phyloP scores from a whole-genome alignment of 495 filamentous ascomycete species.

The Aspergillus incahuasiensis region DNA sequence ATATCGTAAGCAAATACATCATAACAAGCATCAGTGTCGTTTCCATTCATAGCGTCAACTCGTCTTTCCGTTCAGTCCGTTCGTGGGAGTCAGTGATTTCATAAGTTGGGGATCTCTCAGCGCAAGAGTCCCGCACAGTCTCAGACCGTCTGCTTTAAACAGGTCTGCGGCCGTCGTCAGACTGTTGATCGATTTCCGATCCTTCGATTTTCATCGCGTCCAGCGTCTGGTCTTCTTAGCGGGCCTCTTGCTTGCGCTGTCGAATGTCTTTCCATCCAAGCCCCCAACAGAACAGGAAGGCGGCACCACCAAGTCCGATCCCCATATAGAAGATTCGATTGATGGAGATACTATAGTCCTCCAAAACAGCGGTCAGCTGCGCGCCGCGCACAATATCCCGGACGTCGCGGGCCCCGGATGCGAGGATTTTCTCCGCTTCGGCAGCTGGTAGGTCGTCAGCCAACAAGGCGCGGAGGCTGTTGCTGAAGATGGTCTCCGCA shows the following conservation, averaged over 20 bases:
- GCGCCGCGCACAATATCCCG: conserved; percentile 37
- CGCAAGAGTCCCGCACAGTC: too few relatives aligned
- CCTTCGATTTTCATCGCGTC: too few relatives aligned
- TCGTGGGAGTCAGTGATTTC: too few relatives aligned
- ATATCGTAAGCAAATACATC: background rate
- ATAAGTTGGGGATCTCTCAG: too few relatives aligned
- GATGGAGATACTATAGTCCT: conserved; percentile 45
- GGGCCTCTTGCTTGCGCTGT: background rate
- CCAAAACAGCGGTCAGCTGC: conserved; percentile 45
- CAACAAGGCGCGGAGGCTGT: background rate
- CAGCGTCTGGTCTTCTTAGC: background rate
- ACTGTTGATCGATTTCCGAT: too few relatives aligned
- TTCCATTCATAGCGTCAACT: background rate
- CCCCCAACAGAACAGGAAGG: background rate
- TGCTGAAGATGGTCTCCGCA: background rate
- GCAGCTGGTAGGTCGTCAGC: conserved; percentile 24
- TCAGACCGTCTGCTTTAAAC: too few relatives aligned
- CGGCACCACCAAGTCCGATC: background rate
- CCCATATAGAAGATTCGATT: conserved; percentile 12
- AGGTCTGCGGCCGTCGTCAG: too few relatives aligned
- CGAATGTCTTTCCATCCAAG: conserved; percentile 13
- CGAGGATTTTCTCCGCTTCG: background rate
- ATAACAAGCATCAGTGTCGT: background rate
- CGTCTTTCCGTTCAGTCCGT: too few relatives aligned
- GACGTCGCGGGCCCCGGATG: conserved; percentile 3